Evolutionary conservation across 352 stramenopile species (phyloP), one percentile per base, ranked within the genome.

Genomic region (Phytophthora pseudosyringae): DNA sequence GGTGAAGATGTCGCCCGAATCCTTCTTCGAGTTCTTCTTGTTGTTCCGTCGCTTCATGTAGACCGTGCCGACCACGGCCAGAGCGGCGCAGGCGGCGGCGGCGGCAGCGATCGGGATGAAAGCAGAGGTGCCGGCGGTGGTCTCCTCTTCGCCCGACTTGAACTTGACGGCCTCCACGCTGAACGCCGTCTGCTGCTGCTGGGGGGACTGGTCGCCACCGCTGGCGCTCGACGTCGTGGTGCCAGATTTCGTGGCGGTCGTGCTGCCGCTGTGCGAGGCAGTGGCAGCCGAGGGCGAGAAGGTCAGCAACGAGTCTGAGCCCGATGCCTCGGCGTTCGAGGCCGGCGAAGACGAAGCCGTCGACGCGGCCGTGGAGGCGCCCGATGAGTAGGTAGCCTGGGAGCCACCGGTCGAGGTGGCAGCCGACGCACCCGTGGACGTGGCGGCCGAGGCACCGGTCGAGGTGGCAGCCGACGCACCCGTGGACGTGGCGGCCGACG

Each of bases 31-130:
- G 46, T 60, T 75, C 67, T 76, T 78, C 74, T 88, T 92, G 47
- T 18, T 64, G 63, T 45, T 75, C 51, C 83, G 81, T 65, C 81
- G 78, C 70, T 87, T 88, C 67, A 86, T 86, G 78, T 90, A 90
- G 5, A 87, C 59, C 4, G 76, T 57, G 7, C 77, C 83, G 12
- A 80, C 58, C 11, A 83, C 50, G 11, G 66, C 83, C 6, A 92
- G 69, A n/a, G 78, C 77, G 8, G 76, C 69, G 50, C 82, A 80
- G 0, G 73, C 79, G 3, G 41, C 73, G 9, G 45, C 83, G 3
- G 62, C 69, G 21, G 73, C 78, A 3, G 67, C 40, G 3, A 87
- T 36, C 0, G 83, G 77, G 7, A 63, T 36, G 1, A 52, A 40
- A 2, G 45, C n/a, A 5, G 9, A 11, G 13, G 44, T 35, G 21